Evolutionary conservation across 345 rosid genomes (phyloP), one percentile per base, ranked within the genome.

Genomic region (Boechera stricta): DNA sequence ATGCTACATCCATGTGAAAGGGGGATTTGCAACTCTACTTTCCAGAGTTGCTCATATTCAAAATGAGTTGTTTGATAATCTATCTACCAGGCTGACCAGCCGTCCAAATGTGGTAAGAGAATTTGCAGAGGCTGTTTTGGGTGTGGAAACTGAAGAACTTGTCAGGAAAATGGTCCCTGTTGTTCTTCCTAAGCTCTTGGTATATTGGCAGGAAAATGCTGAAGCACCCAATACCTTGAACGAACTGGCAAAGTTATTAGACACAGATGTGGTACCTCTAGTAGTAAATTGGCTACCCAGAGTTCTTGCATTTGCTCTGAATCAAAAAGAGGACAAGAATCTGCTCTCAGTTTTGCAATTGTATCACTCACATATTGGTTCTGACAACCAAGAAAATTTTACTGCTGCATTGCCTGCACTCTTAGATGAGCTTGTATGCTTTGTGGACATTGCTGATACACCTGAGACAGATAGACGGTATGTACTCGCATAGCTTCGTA

Each of bases 401-500:
- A 78, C 96, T 47, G 98, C 98, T 72, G 98, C 98, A 58, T 78
- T 94, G 66, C 98, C 98, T 77, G 98, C 88, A 39, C 95, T 94
- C 80, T 82, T 94, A 49, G 98, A 90, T 79, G 97, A 94, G 79
- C 98, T 92, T 63, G 81, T 94, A 49, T 92, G 98, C 89, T 94
- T 94, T 83, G 76, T 83, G 41, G 96, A 90, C 80, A 88, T 91
- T 42, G 85, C 80, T 79, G 90, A 92, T 84, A 79, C 82, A 75
- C 76, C 82, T 71, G 97, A 92, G 85, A 88, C 87, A 73, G 85
- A 82, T 48, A 80, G 85, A 84, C 84, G 98, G 98, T 92, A 87
- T 77, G 73, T 47, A 80, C 57, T 64, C 24, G n/a, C 16, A 26
- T 65, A 64, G 38, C 35, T 77, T 66, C 16, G n/a, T 42, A 58